Conservation (phyloP, 768 basidiomycete species). For the Lentinula raphanica region DNA sequence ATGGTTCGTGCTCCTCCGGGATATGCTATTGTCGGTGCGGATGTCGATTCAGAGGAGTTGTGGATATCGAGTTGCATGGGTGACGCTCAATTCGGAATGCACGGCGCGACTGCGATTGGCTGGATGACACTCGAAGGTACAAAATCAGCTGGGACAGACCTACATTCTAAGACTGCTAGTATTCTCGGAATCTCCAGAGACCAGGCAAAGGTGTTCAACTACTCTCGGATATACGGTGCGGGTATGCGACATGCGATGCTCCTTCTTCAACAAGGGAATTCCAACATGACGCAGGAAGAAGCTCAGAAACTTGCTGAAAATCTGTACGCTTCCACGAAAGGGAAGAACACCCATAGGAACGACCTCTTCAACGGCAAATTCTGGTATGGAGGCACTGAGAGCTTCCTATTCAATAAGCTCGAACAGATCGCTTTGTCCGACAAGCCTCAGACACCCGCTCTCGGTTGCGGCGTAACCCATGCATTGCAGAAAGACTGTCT, state of each 20-base stretch:
- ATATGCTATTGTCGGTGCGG: conserved; percentile 93
- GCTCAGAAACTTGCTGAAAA: conserved; percentile 80
- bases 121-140: conserved; percentile 99
- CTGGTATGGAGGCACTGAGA: conserved; percentile 97
- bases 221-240: conserved; percentile 97
- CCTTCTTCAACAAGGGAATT: conserved; percentile 79
- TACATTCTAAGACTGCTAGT: conserved; percentile 93
- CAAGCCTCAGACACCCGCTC: conserved; percentile 83
- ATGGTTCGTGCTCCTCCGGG: conserved; percentile 95
- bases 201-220: conserved; percentile 98
- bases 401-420: conserved; percentile 95
- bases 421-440: conserved; percentile 91
- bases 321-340: conserved; percentile 90
- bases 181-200: conserved; percentile 93
- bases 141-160: conserved; percentile 88
- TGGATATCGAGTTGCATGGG: conserved; percentile 99
- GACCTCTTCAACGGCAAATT: conserved; percentile 80
- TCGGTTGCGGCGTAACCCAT: conserved; percentile 90
- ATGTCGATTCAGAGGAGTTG: conserved; percentile 97
- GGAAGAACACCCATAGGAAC: conserved; percentile 72
- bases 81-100: conserved; percentile 94
- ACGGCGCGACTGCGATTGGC: conserved; percentile 93
- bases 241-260: conserved; percentile 92
- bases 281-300: conserved; percentile 69
- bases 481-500: conserved; percentile 90